Conservation (phyloP, 2,329 filamentous ascomycete species). For the Tolypocladium album region DNA sequence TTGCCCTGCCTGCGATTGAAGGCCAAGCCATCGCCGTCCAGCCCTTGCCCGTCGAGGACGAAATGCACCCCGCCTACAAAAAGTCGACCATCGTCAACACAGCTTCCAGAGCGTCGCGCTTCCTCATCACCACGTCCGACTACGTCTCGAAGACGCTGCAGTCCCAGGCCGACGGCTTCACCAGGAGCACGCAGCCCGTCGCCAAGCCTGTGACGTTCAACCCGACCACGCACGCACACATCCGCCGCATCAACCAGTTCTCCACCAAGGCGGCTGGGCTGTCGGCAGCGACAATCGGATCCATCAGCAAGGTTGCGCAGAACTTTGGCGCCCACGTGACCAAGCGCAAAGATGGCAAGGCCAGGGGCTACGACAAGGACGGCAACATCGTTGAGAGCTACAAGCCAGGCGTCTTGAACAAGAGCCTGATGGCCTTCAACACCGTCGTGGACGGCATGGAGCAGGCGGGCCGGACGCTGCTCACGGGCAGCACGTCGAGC, state of each 20-base stretch:
- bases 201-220: conserved; percentile 79
- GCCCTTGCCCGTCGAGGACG: conserved; percentile 55
- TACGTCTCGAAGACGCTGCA: conserved; percentile 70
- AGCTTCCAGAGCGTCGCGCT: conserved; percentile 75
- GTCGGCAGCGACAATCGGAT: conserved; percentile 77
- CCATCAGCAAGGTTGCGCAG: conserved; percentile 75
- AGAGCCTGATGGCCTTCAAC: conserved; percentile 90
- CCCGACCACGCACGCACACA: conserved; percentile 70
- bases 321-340: conserved; percentile 71
- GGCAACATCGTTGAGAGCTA: conserved; percentile 55
- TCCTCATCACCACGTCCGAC: conserved; percentile 81
- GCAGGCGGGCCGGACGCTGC: conserved; percentile 68
- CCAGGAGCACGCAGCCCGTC: conserved; percentile 66
- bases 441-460: conserved; percentile 92
- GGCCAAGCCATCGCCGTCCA: conserved; percentile 53
- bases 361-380: conserved; percentile 56
- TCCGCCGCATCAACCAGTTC: conserved; percentile 83
- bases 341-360: conserved; percentile 37
- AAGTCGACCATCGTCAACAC: conserved; percentile 79
- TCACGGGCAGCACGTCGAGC: conserved; percentile 65
- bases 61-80: conserved; percentile 84
- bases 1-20: conserved; percentile 60
- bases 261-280: conserved; percentile 69
- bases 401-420: conserved; percentile 90
- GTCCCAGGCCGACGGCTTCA: conserved; percentile 68